Conservation (phyloP, 495 filamentous ascomycete genomes). For the Aspergillus heteromorphus region DNA sequence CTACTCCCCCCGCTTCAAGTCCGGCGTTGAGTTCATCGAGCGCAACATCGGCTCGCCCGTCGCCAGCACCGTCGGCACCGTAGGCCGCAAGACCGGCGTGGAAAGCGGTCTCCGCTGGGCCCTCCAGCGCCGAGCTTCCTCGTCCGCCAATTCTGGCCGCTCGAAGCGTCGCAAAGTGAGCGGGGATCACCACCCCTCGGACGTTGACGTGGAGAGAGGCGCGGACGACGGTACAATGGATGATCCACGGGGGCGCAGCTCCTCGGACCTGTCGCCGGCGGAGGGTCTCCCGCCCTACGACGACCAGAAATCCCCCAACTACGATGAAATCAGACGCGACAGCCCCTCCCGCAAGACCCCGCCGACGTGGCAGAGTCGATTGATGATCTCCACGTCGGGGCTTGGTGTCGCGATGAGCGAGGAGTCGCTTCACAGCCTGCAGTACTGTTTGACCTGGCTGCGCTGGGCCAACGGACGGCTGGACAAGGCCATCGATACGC, state of each 20-base stretch:
- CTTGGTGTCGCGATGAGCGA: conserved; percentile 84
- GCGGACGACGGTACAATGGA: conserved; percentile 7
- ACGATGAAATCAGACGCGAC: conserved; percentile 47
- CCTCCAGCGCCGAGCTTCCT: conserved; percentile 44
- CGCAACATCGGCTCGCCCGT: conserved; percentile 74
- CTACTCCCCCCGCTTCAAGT: conserved; percentile 79
- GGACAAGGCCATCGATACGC: conserved; percentile 57
- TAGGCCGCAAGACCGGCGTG: conserved; percentile 75
- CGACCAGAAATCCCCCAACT: conserved; percentile 64
- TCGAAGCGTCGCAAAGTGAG: conserved; percentile 63
- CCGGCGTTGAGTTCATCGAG: conserved; percentile 80
- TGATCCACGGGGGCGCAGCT: conserved; percentile 25
- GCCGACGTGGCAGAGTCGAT: conserved; percentile 67
- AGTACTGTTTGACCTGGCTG: conserved; percentile 72
- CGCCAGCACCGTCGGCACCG: conserved; percentile 72
- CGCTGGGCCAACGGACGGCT: conserved; percentile 71
- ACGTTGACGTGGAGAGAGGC: conserved; percentile 15
- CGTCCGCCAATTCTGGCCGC: conserved; percentile 35
- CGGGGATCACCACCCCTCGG: conserved; percentile 23
- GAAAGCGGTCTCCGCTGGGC: conserved; percentile 79
- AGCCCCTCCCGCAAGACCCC: conserved; percentile 25
- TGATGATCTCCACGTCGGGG: conserved; percentile 79
- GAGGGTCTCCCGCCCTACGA: conserved; percentile 79
- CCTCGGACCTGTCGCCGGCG: conserved; percentile 46
- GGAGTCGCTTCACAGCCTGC: conserved; percentile 68